A percentile compares a stretch with the other conserved stretches of the same genome.
Evolutionary conservation across 768 basidiomycete species (phyloP).

Genomic region (Erythrobasidium yunnanense): DNA sequence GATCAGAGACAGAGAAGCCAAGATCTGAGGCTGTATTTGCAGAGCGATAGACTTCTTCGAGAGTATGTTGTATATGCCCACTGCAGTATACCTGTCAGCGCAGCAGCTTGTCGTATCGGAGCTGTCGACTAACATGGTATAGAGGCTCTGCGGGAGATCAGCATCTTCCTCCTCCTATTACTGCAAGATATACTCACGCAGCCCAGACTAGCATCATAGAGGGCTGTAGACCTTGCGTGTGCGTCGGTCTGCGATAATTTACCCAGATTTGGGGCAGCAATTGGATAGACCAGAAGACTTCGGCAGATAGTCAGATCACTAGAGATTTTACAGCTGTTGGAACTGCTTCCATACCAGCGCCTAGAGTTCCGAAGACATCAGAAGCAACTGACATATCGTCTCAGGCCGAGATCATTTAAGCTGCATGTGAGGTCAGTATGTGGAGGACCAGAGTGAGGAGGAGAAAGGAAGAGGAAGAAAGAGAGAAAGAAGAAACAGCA

Average conservation of each 20-base stretch:
- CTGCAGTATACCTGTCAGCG: too few species aligned
- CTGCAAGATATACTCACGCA: background rate
- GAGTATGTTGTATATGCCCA: constrained; percentile 22
- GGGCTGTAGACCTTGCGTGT: constrained; percentile 19
- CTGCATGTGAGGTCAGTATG: too few species aligned
- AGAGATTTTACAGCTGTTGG: background rate
- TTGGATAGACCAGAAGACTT: constrained; percentile 16
- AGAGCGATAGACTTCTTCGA: constrained; percentile 36
- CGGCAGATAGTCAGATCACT: background rate
- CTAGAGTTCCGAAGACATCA: constrained; percentile 7
- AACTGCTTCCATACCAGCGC: background rate
- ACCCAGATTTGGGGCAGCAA: constrained; percentile 7
- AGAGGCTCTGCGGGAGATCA: background rate
- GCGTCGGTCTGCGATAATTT: background rate
- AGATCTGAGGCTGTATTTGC: constrained; percentile 40
- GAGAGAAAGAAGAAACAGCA: too few species aligned
- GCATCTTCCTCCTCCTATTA: background rate
- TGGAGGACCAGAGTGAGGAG: too few species aligned
- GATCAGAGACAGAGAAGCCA: constrained; percentile 14
- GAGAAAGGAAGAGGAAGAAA: too few species aligned
- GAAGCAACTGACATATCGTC: constrained; percentile 18
- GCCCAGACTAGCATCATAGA: constrained; percentile 28
- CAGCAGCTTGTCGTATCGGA: too few species aligned
- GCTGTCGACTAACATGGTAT: background rate
- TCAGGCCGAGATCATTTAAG: too few species aligned